Base-by-base conservation (phyloP, 2,329 filamentous ascomycete species). In the Colletotrichum tanaceti region DNA sequence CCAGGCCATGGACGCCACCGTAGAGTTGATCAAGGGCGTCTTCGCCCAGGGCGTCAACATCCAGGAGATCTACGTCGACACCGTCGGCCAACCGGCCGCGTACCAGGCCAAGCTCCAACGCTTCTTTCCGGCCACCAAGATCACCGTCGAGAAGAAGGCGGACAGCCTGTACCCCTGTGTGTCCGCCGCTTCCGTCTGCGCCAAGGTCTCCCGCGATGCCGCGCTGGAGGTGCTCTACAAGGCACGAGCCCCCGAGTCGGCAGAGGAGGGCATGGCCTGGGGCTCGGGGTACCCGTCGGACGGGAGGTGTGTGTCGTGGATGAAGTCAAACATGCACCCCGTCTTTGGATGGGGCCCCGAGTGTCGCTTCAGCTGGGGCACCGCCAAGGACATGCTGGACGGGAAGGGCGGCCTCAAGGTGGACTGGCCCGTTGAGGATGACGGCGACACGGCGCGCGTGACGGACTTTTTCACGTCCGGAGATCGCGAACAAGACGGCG, bases 251-350 rank as follows among this genome's bases (percentile, higher is more conserved):
- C 71, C 61, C 5, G 78, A 77, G 55, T 79, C 72, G 11, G 74
- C 71, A 5, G 76, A 74, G 20, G 75, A 84, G 18, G 84, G 82
- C 32, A 81, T 83, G 79, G 81, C 75, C 5, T 98, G 96, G 94
- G 96, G 96, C 0, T 97, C 93, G 1, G 96, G 96, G 0, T 99
- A 99, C 77, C 96, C 96, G 0, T 93, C 92, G 1, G 96, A 99
- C 79, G 89, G 86, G 22, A 87, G 92, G 71, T 97, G 94, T 74
- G 88, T 91, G 2, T 79, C 81, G 24, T 99, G 96, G 95, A 78
- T 99, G 76, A 92, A 90, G 80, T 83, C 82, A 46, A 96, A 95
- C 72, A 95, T 98, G 90, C 91, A 99, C 76, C 93, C 93, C 3
- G 81, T 98, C 1, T 99, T 98, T 82, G 96, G 96, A 16, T 99